Evolutionary conservation across 106 monocot genomes (phyloP).

Genomic region (Platanthera zijinensis): DNA sequence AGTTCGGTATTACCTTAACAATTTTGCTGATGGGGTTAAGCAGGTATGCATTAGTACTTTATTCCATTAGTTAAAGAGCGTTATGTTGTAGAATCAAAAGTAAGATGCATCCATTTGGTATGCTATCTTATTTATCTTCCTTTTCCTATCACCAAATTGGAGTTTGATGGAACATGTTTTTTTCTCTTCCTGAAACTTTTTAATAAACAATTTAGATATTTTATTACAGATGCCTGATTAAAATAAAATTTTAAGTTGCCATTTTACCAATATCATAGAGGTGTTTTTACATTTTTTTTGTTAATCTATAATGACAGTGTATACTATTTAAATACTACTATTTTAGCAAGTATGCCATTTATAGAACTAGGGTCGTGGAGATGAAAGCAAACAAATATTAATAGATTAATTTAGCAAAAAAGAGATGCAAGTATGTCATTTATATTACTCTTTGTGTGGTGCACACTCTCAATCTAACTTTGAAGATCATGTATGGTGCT

Average conservation of each 20-base stretch:
- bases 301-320: too few relatives aligned
- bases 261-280: not conserved
- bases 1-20: constrained; percentile 69
- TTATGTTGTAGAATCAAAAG: not conserved
- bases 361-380: too few relatives aligned
- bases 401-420: too few relatives aligned
- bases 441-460: too few relatives aligned
- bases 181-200: not conserved
- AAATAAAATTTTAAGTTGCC: not conserved
- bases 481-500: too few relatives aligned
- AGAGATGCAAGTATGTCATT: too few relatives aligned
- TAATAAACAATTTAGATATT: not conserved
- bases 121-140: not conserved
- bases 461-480: too few relatives aligned
- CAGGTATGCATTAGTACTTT: constrained; percentile 27
- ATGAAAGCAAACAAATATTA: too few relatives aligned
- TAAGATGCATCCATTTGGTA: not conserved
- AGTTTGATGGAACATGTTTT: not conserved
- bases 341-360: too few relatives aligned
- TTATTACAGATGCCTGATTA: not conserved
- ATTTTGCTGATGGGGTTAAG: constrained; percentile 64
- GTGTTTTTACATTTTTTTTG: too few relatives aligned
- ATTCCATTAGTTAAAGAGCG: not conserved
- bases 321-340: too few relatives aligned
- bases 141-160: not conserved